phyloP scores from a whole-genome alignment of 73 alveolate species.

The Tetrahymena borealis region DNA sequence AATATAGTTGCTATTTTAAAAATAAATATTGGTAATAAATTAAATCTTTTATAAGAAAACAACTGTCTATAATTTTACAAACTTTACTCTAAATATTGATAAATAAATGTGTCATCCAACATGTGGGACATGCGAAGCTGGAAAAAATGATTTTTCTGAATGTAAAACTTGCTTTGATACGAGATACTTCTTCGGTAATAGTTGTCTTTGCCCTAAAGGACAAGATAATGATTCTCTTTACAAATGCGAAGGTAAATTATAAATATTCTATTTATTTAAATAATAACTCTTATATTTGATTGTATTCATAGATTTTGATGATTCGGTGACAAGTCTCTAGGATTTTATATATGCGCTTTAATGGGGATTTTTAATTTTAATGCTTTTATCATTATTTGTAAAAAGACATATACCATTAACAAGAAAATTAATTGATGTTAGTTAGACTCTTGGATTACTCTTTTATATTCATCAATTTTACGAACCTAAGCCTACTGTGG shows the following conservation, averaged over 20 bases:
- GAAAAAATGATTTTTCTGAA: background rate
- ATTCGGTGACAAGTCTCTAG: background rate
- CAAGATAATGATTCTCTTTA: background rate
- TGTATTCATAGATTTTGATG: background rate
- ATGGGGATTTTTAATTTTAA: background rate
- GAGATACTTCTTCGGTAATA: background rate
- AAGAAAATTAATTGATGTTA: background rate
- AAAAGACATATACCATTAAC: background rate
- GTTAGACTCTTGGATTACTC: background rate
- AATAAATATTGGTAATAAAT: no score
- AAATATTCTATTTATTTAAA: background rate
- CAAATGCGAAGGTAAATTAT: background rate
- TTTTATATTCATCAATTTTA: background rate
- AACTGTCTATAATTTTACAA: no score
- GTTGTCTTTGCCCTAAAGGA: background rate
- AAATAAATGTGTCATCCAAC: background rate
- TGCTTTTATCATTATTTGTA: background rate
- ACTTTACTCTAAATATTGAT: no score
- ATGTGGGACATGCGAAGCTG: background rate
- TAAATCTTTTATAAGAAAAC: no score
- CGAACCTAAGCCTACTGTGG: background rate
- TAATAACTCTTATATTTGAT: background rate
- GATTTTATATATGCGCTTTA: background rate
- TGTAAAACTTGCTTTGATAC: background rate
- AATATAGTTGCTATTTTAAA: no score